phyloP scores from a whole-genome alignment of 2,329 filamentous ascomycete genomes.

The Chaetomiaceae sp. region DNA sequence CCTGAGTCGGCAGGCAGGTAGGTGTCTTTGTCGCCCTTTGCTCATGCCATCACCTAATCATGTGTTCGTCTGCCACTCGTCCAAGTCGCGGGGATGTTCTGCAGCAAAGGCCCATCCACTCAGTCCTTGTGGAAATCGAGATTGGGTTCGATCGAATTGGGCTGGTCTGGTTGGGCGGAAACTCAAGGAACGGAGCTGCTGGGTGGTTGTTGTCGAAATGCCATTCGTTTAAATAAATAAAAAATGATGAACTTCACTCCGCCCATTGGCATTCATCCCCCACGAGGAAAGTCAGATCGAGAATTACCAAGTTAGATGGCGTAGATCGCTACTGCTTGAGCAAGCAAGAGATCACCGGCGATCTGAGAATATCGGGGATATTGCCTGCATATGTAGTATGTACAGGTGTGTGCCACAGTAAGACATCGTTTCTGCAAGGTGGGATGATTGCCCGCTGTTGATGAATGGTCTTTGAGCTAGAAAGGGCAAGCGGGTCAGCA shows the following conservation, averaged over 20 bases:
- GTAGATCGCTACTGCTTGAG: background rate
- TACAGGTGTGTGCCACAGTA: no score
- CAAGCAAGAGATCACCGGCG: background rate
- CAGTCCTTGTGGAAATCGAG: background rate
- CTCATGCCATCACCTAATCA: slow-evolving; percentile 24
- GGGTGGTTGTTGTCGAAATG: slow-evolving; percentile 20
- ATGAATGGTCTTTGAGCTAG: no score
- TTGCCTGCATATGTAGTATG: background rate
- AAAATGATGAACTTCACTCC: no score
- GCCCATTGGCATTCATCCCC: no score
- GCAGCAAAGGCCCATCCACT: slow-evolving; percentile 12
- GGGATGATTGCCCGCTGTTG: background rate
- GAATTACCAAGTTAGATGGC: no score
- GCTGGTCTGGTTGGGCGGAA: slow-evolving; percentile 23
- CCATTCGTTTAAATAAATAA: slow-evolving; percentile 20
- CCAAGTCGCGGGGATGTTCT: slow-evolving; percentile 8
- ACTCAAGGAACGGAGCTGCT: background rate
- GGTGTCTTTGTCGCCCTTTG: slow-evolving; percentile 6
- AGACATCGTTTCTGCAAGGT: background rate
- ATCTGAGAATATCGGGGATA: background rate
- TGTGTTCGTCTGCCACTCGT: slow-evolving; percentile 28
- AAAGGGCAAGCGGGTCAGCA: no score
- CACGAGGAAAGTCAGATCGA: no score
- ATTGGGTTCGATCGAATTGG: slow-evolving; percentile 12
- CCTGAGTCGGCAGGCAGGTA: slow-evolving; percentile 6